phyloP scores from a whole-genome alignment of 2,329 filamentous ascomycete species.

The Annulohypoxylon truncatum region DNA sequence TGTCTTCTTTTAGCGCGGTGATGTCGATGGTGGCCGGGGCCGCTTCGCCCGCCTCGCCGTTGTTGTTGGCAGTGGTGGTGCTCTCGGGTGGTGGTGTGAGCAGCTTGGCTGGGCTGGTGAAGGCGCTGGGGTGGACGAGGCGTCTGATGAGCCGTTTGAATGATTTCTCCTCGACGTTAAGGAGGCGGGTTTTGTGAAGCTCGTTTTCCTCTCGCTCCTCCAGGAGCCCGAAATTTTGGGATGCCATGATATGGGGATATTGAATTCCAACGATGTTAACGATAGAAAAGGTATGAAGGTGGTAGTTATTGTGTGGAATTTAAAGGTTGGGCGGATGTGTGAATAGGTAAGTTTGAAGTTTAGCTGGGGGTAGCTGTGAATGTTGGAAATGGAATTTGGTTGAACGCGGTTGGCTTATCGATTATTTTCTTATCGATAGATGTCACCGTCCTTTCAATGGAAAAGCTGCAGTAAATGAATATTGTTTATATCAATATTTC shows the following conservation, averaged over 20 bases:
- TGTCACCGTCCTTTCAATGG: slow-evolving; percentile 10
- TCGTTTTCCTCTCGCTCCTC: slow-evolving; percentile 83
- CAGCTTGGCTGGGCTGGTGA: slow-evolving; percentile 65
- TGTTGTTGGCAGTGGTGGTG: slow-evolving; percentile 45
- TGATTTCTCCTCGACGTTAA: slow-evolving; percentile 91
- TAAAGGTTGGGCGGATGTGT: neutral
- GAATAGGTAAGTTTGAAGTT: neutral
- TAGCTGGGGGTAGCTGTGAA: slow-evolving; percentile 4
- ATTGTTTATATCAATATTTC: neutral
- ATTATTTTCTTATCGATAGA: slow-evolving; percentile 26
- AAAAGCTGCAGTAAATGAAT: slow-evolving; percentile 21
- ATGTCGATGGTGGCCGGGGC: slow-evolving; percentile 56
- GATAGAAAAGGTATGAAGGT: neutral
- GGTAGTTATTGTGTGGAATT: neutral
- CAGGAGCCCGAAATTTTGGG: slow-evolving; percentile 61
- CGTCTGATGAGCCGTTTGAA: slow-evolving; percentile 90
- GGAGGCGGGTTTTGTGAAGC: slow-evolving; percentile 86
- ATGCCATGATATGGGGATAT: slow-evolving; percentile 40
- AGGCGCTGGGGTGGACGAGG: slow-evolving; percentile 74
- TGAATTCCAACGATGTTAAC: neutral
- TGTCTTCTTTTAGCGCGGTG: slow-evolving; percentile 78
- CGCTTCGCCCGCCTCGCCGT: slow-evolving; percentile 40
- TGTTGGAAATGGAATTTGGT: slow-evolving; percentile 5
- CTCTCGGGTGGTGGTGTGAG: slow-evolving; percentile 75
- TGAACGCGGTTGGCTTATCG: slow-evolving; percentile 19